Percentiles rank a stretch among this genome's conserved stretches.
These are phyloP conservation scores for Micromonas commoda DNA, from an alignment of 139 green algal species.

Conservation along the genomic window DNA sequence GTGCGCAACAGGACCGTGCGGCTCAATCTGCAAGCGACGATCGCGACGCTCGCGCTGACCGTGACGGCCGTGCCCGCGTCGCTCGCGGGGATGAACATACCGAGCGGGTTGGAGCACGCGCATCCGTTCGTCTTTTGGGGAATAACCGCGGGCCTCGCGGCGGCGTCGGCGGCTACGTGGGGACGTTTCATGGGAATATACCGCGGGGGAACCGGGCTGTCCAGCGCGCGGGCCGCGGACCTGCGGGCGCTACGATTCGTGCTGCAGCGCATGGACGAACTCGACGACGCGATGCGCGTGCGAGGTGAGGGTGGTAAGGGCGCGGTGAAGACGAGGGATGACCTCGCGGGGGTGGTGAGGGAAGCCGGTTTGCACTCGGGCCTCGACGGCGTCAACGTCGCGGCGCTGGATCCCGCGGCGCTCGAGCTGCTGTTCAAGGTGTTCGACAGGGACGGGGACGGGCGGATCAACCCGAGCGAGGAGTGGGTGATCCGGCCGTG, in stretches of 20 bases:
- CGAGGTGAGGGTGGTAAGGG: not conserved
- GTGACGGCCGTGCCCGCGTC: not conserved
- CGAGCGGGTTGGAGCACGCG: conserved; percentile 2
- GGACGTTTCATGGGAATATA: not conserved
- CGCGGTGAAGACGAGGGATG: too few relatives aligned
- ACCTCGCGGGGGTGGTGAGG: too few relatives aligned
- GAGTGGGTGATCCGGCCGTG: not conserved
- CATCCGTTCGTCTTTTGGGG: not conserved
- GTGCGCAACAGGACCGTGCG: not conserved
- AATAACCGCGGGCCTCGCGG: not conserved
- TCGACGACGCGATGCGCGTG: not conserved
- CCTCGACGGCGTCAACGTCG: too few relatives aligned
- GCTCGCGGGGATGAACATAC: conserved; percentile 8
- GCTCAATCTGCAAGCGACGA: conserved; percentile 16
- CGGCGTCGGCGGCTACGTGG: not conserved
- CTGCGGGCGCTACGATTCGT: not conserved
- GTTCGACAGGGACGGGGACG: not conserved
- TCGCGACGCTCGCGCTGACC: not conserved
- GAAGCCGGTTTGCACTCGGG: too few relatives aligned
- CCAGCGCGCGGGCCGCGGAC: not conserved
- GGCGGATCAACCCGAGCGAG: not conserved
- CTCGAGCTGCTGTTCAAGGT: not conserved
- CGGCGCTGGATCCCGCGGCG: not conserved
- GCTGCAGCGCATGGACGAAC: not conserved
- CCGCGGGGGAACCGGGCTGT: too few relatives aligned